Base-by-base conservation (phyloP, 2,329 filamentous ascomycete species). In the Trichophyton benhamiae region DNA sequence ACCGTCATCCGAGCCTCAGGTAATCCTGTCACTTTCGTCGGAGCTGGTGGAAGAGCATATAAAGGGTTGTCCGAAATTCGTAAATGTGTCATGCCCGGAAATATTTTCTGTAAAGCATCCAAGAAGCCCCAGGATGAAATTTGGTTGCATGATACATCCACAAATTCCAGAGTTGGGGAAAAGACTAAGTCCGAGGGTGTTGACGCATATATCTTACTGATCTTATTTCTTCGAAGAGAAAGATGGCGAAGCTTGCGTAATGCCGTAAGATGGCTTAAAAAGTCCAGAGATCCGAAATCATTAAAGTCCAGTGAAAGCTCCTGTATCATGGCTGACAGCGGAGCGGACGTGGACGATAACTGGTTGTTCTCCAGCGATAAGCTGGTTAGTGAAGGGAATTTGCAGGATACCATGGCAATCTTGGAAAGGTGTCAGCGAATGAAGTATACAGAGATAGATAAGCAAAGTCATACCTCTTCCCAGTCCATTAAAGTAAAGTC, bases 31-130 rank as follows among this genome's bases (percentile, higher is more conserved):
- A 75, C 70, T n/a, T 69, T 64, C 36, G 63, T 72, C 60, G 64
- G 63, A 46, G 67, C 67, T 15, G 70, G 64, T 20, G 75, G 66
- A 65, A 79, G 76, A 60, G 86, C 79, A 74, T 89, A 95, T 22
- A 97, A 80, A 3, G 92, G 91, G 67, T 97, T 97, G 70, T 91
- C 86, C 3, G 89, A 85, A 64, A 96, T 83, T 15, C 91, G 87
- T 44, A 99, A 82, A 38, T 84, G 85, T 11, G 77, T 80, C 5
- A 97, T 78, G 3, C 85, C 83, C 0, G 94, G 92, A 66, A 95
- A 89, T 62, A 83, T 76, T 11, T 72, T 68, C 1, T 82, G 76
- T 0, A 99, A 80, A 3, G 78, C 71, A 68, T 95, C 85, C 65
- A 96, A 79, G 71, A 95, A 89, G 33, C 73, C 69, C 89, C 91